These are phyloP conservation scores for Silene conica DNA, from an alignment of 148 eudicot genomes.

Conservation along the genomic window DNA sequence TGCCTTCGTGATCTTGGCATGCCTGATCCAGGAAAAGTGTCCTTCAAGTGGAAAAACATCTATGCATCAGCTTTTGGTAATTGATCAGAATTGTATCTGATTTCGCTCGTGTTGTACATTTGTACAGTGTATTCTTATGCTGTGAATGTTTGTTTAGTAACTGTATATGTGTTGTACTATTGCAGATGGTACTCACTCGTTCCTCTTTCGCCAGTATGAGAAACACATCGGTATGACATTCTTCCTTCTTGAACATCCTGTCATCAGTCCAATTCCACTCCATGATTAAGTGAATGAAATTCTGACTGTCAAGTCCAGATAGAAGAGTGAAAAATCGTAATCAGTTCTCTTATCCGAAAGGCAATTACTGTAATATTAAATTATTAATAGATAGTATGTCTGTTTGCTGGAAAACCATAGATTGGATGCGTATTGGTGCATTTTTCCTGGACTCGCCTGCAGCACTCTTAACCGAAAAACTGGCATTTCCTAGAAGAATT, in stretches of 20 bases:
- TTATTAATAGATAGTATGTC: background rate
- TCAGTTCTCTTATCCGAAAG: background rate
- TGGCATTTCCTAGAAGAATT: constrained; percentile 40
- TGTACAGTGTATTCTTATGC: background rate
- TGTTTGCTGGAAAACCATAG: constrained; percentile 30
- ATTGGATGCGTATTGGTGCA: constrained; percentile 92
- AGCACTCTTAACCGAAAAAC: constrained; percentile 72
- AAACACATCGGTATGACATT: constrained; percentile 68
- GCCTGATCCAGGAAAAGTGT: constrained; percentile 61
- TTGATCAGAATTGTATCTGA: background rate
- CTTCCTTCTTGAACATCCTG: background rate
- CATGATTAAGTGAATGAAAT: too few species aligned
- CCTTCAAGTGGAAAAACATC: constrained; percentile 65
- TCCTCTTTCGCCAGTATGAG: constrained; percentile 68
- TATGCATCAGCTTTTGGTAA: constrained; percentile 77
- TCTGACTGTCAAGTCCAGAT: too few species aligned
- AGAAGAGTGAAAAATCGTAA: background rate
- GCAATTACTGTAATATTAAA: background rate
- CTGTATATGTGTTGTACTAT: background rate
- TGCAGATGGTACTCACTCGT: constrained; percentile 90
- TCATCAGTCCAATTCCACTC: too few species aligned
- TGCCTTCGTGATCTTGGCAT: constrained; percentile 79
- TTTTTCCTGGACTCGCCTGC: constrained; percentile 59
- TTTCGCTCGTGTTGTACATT: background rate
- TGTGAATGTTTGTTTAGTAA: background rate